Conservation (phyloP, 345 rosid species). For the Aquilaria sinensis region DNA sequence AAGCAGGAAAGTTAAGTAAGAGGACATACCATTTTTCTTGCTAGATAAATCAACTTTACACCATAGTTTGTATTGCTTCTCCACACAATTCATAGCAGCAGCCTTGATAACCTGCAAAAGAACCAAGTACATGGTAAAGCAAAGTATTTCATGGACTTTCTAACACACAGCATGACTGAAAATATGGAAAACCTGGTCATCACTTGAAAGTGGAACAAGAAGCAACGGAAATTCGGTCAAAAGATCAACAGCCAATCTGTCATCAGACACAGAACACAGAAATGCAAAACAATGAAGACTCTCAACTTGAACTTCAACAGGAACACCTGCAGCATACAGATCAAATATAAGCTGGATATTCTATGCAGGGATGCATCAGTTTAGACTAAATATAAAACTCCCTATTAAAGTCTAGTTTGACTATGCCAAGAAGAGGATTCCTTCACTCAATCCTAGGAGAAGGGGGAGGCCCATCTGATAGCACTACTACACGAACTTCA, state of each 20-base stretch:
- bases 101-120: slow-evolving; percentile 51
- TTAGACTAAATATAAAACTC: too few relatives aligned
- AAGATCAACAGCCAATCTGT: slow-evolving; percentile 45
- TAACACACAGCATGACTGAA: not conserved
- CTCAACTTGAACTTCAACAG: slow-evolving; percentile 54
- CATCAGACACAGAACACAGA: slow-evolving; percentile 57
- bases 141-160: not conserved
- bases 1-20: slow-evolving; percentile 9
- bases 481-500: too few relatives aligned
- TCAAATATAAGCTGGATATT: slow-evolving; percentile 10
- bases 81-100: slow-evolving; percentile 82
- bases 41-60: slow-evolving; percentile 51
- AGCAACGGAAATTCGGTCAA: slow-evolving; percentile 62
- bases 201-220: slow-evolving; percentile 67
- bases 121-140: not conserved
- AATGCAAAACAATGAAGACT: slow-evolving; percentile 62
- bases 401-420: too few relatives aligned
- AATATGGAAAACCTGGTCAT: slow-evolving; percentile 54
- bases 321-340: slow-evolving; percentile 48
- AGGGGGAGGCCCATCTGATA: too few relatives aligned
- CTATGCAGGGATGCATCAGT: too few relatives aligned
- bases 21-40: slow-evolving; percentile 79
- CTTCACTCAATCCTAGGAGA: too few relatives aligned
- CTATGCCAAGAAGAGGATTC: too few relatives aligned
- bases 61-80: slow-evolving; percentile 46